Evolutionary conservation across 2,329 filamentous ascomycete genomes (phyloP), one percentile per base, ranked within the genome.

Genomic region (Lojkania enalia): DNA sequence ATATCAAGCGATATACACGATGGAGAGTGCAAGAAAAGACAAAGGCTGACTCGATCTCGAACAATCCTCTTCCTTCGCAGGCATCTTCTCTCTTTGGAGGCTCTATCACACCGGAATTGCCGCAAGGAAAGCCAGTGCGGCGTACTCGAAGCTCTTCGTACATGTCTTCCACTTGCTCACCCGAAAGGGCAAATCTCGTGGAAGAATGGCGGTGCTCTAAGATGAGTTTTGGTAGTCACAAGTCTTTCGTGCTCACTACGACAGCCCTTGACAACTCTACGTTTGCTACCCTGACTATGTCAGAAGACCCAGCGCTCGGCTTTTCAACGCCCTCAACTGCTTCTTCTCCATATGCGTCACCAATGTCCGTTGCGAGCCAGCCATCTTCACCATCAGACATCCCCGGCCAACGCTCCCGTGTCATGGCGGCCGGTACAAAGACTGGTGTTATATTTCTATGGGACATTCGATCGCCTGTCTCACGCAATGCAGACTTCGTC

Each of bases 401-500:
- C 20, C 92, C 92, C 3, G 94, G 94, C 4, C 87, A 90, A 46
- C 82, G 91, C 50, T 87, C 87, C 46, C 86, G 92, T 11, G 81
- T 95, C 32, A 66, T 97, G 27, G 89, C 88, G 14, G 73, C 90
- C 35, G 94, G 94, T 14, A 97, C 91, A 0, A 84, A 83, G 42
- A 81, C 77, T 7, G 94, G 94, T 0, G 77, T 77, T n/a, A 76
- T 97, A 5, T 70, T 94, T 5, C 70, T 95, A 1, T 99, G 91
- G 90, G 87, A 99, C 61, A 80, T 88, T 57, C 86, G 94, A 42
- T 84, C 86, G 20, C 73, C 80, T 7, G 68, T 79, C 14, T 76
- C 84, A 1, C 76, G 72, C 2, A 81, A 77, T 56, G 54, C 76
- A 1, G 76, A 79, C 32, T 68, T 81, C 3, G 67, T 74, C 20